Conservation (phyloP, 2,329 filamentous ascomycete genomes). For the Capronia epimyces region DNA sequence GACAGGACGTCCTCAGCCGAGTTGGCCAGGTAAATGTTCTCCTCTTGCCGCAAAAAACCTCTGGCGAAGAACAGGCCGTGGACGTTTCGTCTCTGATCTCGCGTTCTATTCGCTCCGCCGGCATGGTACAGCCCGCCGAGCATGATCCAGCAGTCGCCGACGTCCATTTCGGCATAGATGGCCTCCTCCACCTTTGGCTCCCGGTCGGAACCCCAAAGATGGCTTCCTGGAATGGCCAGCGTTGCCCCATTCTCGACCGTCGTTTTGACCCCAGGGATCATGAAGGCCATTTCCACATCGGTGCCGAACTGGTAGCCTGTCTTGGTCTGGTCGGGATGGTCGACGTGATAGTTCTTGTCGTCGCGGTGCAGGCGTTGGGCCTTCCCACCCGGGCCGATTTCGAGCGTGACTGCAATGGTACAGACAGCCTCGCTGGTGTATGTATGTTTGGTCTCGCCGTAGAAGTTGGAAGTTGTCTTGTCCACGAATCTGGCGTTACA, state of each 20-base stretch:
- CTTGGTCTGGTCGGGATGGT: conserved; percentile 24
- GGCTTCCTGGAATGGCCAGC: conserved; percentile 30
- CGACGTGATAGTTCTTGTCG: conserved; percentile 37
- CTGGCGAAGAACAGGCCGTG: conserved; percentile 25
- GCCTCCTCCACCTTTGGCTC: conserved; percentile 21
- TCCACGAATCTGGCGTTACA: conserved; percentile 32
- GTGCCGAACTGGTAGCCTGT: conserved; percentile 2
- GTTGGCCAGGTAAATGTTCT: conserved; percentile 21
- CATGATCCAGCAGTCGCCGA: conserved; percentile 37
- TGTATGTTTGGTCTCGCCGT: conserved; percentile 29
- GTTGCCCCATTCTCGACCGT: conserved; percentile 32
- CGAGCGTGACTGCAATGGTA: conserved; percentile 37
- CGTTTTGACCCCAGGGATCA: conserved; percentile 31
- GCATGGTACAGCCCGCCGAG: conserved; percentile 35
- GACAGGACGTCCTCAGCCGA: conserved; percentile 24
- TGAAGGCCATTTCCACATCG: conserved; percentile 2
- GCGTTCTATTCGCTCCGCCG: conserved; percentile 31
- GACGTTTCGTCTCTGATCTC: conserved; percentile 20
- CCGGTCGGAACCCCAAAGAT: conserved; percentile 25
- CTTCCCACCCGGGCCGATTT: conserved; percentile 32
- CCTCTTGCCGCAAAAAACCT: conserved; percentile 17
- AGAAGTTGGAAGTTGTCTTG: conserved; percentile 34
- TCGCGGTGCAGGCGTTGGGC: conserved; percentile 36
- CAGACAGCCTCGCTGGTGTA: conserved; percentile 34
- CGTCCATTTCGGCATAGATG: conserved; percentile 32